phyloP scores from a whole-genome alignment of 1,139 yeast species.

The Geotrichum candidum region DNA sequence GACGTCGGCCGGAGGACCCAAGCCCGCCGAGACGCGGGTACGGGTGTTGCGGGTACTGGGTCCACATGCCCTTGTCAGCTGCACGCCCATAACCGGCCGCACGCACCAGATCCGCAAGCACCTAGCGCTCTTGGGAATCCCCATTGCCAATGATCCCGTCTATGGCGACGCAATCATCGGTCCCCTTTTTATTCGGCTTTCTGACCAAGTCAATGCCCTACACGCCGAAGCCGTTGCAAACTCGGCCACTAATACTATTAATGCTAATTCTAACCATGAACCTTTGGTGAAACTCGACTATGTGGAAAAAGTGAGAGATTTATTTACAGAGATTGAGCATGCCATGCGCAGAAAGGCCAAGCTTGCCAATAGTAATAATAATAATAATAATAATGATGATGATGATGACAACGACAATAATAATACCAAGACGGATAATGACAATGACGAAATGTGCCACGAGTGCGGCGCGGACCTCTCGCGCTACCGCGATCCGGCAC shows the following conservation, averaged over 20 bases:
- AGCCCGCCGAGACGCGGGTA: conserved; percentile 42
- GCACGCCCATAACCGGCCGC: conserved; percentile 67
- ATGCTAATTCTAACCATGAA: not conserved
- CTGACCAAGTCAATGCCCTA: not conserved
- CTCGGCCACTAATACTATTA: not conserved
- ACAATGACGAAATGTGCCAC: not conserved
- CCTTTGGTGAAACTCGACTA: not conserved
- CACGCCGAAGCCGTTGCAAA: not conserved
- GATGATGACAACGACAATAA: not conserved
- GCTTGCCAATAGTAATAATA: not conserved
- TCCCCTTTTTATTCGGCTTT: not conserved
- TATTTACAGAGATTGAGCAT: not conserved
- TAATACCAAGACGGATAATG: not conserved
- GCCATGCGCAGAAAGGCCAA: not conserved
- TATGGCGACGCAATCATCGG: conserved; percentile 32
- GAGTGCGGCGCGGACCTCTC: conserved; percentile 2
- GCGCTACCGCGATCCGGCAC: conserved; percentile 29
- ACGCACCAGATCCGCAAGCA: conserved; percentile 79
- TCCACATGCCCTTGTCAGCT: conserved; percentile 47
- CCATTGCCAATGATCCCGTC: conserved; percentile 63
- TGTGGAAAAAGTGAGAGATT: not conserved
- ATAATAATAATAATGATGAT: not conserved
- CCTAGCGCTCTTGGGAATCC: conserved; percentile 55
- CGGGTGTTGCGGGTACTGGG: conserved; percentile 31
- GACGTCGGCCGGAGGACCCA: conserved; percentile 7